A percentile compares a stretch with the other conserved stretches of the same genome.
Evolutionary conservation across 2,329 filamentous ascomycete genomes (phyloP).

Genomic region (Albifimbria verrucaria): DNA sequence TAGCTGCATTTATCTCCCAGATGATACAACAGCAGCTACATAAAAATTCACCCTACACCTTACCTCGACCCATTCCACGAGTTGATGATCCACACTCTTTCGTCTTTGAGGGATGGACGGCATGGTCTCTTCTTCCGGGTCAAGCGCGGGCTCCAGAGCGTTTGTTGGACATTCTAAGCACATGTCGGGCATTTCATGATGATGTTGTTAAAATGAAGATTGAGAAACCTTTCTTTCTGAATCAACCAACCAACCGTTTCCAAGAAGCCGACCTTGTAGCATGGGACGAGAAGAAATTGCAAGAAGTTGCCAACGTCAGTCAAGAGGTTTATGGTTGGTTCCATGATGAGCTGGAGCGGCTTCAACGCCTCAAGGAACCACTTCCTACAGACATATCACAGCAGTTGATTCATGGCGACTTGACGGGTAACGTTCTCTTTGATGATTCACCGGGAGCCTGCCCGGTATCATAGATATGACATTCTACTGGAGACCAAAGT

Average conservation of each 20-base stretch:
- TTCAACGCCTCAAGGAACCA: constrained; percentile 1
- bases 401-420: constrained; percentile 8
- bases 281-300: constrained; percentile 4
- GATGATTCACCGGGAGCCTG: neutral
- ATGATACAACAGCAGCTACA: neutral
- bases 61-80: neutral
- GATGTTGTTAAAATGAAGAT: constrained; percentile 1
- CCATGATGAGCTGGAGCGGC: neutral
- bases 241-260: constrained; percentile 3
- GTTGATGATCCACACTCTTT: neutral
- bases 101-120: constrained; percentile 6
- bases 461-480: constrained; percentile 11
- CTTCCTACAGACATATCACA: neutral
- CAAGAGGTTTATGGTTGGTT: neutral
- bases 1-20: neutral
- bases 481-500: constrained; percentile 8
- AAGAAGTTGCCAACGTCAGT: neutral
- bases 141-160: neutral
- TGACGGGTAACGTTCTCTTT: constrained; percentile 9
- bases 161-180: neutral
- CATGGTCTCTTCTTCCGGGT: neutral
- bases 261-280: constrained; percentile 8
- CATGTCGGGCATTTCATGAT: constrained; percentile 4
- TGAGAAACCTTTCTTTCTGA: constrained; percentile 4
- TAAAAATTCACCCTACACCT: neutral